Percentiles rank a stretch among this genome's conserved stretches.
Conservation (phyloP, 23 red algal species). For the Gracilaria vermiculophylla region DNA sequence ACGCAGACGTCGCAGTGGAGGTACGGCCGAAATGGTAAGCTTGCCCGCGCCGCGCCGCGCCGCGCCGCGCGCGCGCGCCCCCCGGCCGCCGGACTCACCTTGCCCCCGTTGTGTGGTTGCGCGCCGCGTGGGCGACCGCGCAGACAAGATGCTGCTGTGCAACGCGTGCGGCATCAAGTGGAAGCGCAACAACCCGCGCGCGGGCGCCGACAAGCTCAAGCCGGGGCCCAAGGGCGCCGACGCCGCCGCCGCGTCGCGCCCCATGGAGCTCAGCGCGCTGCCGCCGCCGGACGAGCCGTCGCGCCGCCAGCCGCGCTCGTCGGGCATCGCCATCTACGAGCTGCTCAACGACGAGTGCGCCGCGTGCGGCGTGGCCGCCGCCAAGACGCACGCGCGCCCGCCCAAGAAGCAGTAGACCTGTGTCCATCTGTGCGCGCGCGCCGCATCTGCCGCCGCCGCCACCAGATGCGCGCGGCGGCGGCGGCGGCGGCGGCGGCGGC, state of each 20-base stretch:
- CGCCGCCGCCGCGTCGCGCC: background rate
- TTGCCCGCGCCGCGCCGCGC: too few relatives aligned
- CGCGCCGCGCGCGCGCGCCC: background rate
- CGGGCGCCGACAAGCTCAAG: constrained; percentile 4
- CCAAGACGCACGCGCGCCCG: too few relatives aligned
- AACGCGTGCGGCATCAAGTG: constrained; percentile 54
- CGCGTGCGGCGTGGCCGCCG: too few relatives aligned
- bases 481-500: too few relatives aligned
- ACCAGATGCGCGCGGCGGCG: too few relatives aligned
- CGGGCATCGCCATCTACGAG: background rate
- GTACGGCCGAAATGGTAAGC: constrained; percentile 49
- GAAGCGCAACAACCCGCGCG: constrained; percentile 41
- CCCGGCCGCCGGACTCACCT: background rate
- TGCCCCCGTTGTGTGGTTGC: background rate
- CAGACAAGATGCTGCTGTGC: constrained; percentile 45
- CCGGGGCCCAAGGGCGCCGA: constrained; percentile 23
- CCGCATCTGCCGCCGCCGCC: too few relatives aligned
- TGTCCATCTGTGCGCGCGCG: too few relatives aligned
- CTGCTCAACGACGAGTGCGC: background rate
- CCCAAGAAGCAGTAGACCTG: too few relatives aligned
- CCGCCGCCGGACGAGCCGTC: background rate
- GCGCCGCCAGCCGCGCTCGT: background rate
- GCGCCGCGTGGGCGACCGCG: background rate
- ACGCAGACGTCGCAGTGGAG: constrained; percentile 48
- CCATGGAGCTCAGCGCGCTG: background rate